These are phyloP conservation scores for Atkinsonella hypoxylon DNA, from an alignment of 2,329 filamentous ascomycete genomes.

Conservation along the genomic window DNA sequence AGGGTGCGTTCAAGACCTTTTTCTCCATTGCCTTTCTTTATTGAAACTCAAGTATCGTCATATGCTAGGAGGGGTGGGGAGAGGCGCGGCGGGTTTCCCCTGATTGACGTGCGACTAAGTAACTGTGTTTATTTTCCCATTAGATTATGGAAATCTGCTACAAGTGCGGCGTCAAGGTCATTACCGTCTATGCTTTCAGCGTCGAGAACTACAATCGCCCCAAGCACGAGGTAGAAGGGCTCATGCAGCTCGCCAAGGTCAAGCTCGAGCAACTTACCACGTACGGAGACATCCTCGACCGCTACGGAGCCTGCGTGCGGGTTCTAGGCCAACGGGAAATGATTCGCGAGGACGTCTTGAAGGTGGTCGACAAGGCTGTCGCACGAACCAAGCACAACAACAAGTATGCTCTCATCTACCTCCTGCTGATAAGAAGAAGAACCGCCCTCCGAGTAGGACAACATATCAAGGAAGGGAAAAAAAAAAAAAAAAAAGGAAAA, in stretches of 20 bases:
- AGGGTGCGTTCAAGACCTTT: slow-evolving; percentile 41
- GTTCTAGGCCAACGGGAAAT: slow-evolving; percentile 77
- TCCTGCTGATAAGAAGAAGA: background rate
- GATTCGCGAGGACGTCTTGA: slow-evolving; percentile 75
- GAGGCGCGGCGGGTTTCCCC: too few relatives aligned
- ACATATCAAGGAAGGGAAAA: too few relatives aligned
- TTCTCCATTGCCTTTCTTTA: too few relatives aligned
- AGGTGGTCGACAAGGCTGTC: slow-evolving; percentile 76
- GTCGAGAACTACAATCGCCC: slow-evolving; percentile 98
- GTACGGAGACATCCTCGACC: slow-evolving; percentile 84
- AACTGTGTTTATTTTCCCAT: background rate
- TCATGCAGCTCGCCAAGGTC: slow-evolving; percentile 96
- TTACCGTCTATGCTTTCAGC: slow-evolving; percentile 96
- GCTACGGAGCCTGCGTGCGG: slow-evolving; percentile 79
- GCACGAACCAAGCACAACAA: slow-evolving; percentile 80
- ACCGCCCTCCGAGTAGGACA: too few relatives aligned
- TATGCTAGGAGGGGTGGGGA: too few relatives aligned
- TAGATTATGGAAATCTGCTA: slow-evolving; percentile 96
- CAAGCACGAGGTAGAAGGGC: slow-evolving; percentile 87
- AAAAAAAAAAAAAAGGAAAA: too few relatives aligned
- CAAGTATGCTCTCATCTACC: slow-evolving; percentile 34
- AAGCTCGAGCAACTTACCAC: slow-evolving; percentile 86
- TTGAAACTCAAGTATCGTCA: too few relatives aligned
- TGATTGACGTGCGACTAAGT: too few relatives aligned
- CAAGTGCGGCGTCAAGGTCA: slow-evolving; percentile 90